Evolutionary conservation across 2,329 filamentous ascomycete species (phyloP).

Genomic region (Orbilia blumenaviensis): DNA sequence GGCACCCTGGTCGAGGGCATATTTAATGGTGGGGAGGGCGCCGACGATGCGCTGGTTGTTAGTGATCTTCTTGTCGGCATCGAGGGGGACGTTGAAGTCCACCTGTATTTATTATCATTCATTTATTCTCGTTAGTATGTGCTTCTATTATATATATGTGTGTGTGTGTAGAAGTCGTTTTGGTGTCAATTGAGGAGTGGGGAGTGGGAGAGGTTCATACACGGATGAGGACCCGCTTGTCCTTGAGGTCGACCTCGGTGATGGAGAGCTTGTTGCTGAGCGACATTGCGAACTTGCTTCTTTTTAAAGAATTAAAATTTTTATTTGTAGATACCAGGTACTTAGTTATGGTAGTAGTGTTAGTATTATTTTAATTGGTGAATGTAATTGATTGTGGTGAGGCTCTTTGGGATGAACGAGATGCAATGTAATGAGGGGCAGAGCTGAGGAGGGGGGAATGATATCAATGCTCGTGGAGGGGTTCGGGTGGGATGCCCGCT

Average conservation of each 20-base stretch:
- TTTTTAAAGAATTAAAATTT: neutral
- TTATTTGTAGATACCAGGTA: neutral
- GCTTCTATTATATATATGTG: neutral
- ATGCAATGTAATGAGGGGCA: neutral
- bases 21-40: constrained; percentile 92
- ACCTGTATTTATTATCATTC: constrained; percentile 69
- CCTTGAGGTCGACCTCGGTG: constrained; percentile 94
- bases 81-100: constrained; percentile 99
- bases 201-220: constrained; percentile 66
- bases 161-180: constrained; percentile 11
- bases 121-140: neutral
- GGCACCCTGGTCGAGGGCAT: constrained; percentile 87
- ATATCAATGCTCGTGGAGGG: neutral
- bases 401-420: neutral
- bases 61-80: constrained; percentile 78
- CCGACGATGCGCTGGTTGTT: constrained; percentile 99
- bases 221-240: constrained; percentile 96
- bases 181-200: neutral
- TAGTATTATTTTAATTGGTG: neutral
- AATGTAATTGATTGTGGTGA: neutral
- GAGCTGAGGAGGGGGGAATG: neutral
- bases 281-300: constrained; percentile 74
- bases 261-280: constrained; percentile 98
- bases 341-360: no score
- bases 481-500: neutral